Percentiles rank a stretch among this genome's conserved stretches.
phyloP scores from a whole-genome alignment of 805 yeast genomes.

The Cyberlindnera nakhonratchasimensis region DNA sequence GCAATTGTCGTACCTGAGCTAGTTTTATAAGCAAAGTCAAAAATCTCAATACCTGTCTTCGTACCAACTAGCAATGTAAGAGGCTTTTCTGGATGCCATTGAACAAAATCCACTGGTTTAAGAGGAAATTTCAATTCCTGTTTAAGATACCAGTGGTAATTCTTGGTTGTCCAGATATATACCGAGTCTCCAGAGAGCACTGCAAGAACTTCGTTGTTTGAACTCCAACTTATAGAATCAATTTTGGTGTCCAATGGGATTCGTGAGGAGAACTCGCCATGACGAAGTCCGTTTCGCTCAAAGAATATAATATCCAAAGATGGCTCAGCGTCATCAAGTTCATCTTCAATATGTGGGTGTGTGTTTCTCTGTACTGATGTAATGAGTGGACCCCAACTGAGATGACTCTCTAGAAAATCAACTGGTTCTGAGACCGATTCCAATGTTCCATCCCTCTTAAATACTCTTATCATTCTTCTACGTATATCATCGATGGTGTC shows the following conservation, averaged over 20 bases:
- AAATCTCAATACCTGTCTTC: conserved; percentile 47
- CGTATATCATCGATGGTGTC: conserved; percentile 39
- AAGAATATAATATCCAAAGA: conserved; percentile 64
- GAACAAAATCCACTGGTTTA: conserved; percentile 38
- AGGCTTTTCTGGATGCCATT: conserved; percentile 91
- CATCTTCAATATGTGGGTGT: conserved; percentile 36
- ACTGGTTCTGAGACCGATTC: conserved; percentile 88
- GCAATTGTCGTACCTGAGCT: conserved; percentile 64
- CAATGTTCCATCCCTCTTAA: conserved; percentile 70
- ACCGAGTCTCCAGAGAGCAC: conserved; percentile 57
- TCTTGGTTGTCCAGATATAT: conserved; percentile 89
- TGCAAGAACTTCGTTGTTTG: conserved; percentile 74
- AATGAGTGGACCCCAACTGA: conserved; percentile 88
- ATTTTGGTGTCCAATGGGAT: conserved; percentile 50
- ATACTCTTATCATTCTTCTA: conserved; percentile 81
- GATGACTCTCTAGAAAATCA: conserved; percentile 67
- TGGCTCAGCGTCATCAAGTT: conserved; percentile 30
- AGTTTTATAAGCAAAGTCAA: conserved; percentile 62
- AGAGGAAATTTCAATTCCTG: conserved; percentile 52
- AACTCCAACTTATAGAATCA: conserved; percentile 67
- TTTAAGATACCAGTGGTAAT: conserved; percentile 94
- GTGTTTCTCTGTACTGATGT: conserved; percentile 72
- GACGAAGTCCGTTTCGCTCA: conserved; percentile 90
- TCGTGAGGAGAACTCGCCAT: conserved; percentile 77
- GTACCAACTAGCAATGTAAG: conserved; percentile 68